Evolutionary conservation across 345 rosid species (phyloP), one percentile per base, ranked within the genome.

Genomic region (Carallia pectinifolia): DNA sequence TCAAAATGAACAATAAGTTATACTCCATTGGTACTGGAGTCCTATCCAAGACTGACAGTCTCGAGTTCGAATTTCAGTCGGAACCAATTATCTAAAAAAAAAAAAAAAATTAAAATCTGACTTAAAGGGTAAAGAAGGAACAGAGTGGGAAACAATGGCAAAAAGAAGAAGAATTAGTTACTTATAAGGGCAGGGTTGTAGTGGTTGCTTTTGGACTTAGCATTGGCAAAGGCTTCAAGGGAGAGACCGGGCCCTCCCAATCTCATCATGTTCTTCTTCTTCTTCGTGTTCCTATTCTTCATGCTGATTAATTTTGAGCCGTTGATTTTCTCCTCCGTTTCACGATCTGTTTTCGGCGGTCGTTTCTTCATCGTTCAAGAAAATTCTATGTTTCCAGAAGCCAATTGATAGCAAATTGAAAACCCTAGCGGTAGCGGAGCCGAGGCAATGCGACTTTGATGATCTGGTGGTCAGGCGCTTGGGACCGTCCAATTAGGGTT

Each of bases 161-260:
- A 10, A 40, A 2, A 12, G 2, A 23, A 23, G 15, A 60, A 53
- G 17, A 19, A 8, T 17, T 1, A 27, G 8, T 50, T 82, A 90
- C 97, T 91, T 73, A 86, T 79, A 53, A 88, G 50, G 66, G 86
- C 79, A 27, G 98, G 96, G 61, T 91, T 94, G 80, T 86, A 84
- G 62, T 71, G 67, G 30, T 61, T 76, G 74, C 62, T 75, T 9
- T 66, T 75, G 5, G 92, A 85, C 77, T 88, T 91, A 44, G 85
- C 75, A 71, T 86, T 89, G 19, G 90, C 95, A 62, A 90, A 91
- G 9, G 90, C 86, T 69, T 87, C 85, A 36, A 94, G 97, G 8
- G 97, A 91, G 71, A 94, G 97, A 67, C 90, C 96, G 10, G 48
- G 18, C 64, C 97, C 98, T 66, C 97, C 90, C 50, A 91, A 74